Percentiles rank a stretch among this genome's conserved stretches.
These are phyloP conservation scores for Forsythia viridissima DNA, from an alignment of 257 asterid genomes.

Conservation along the genomic window DNA sequence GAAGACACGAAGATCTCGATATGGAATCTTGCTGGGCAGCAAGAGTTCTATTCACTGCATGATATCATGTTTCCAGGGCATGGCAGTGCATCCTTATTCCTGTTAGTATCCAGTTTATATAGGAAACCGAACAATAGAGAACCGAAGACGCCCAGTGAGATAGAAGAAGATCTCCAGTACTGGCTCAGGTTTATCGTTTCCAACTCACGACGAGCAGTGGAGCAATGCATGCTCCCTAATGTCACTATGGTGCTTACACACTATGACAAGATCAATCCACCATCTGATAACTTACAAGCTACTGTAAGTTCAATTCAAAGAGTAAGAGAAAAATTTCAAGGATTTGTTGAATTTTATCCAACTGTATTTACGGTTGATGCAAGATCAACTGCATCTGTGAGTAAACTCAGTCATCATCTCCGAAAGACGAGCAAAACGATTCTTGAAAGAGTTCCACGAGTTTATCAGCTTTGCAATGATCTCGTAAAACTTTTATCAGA, in stretches of 20 bases:
- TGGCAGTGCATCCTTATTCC: slow-evolving; percentile 69
- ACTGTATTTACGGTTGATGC: slow-evolving; percentile 89
- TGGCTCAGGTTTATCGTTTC: slow-evolving; percentile 82
- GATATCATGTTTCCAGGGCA: slow-evolving; percentile 86
- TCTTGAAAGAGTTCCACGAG: slow-evolving; percentile 71
- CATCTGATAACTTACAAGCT: slow-evolving; percentile 45
- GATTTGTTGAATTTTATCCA: slow-evolving; percentile 68
- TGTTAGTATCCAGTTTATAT: slow-evolving; percentile 63
- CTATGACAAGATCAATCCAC: slow-evolving; percentile 59
- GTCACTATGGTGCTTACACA: slow-evolving; percentile 84
- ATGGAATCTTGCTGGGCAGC: slow-evolving; percentile 87
- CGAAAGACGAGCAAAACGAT: slow-evolving; percentile 54
- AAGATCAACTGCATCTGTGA: slow-evolving; percentile 79
- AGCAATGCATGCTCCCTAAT: slow-evolving; percentile 76
- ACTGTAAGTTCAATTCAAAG: slow-evolving; percentile 45
- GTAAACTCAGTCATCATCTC: slow-evolving; percentile 65
- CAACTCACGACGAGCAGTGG: slow-evolving; percentile 65
- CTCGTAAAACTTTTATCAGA: slow-evolving; percentile 46
- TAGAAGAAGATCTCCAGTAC: slow-evolving; percentile 77
- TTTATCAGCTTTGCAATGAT: slow-evolving; percentile 76
- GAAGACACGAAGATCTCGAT: slow-evolving; percentile 69
- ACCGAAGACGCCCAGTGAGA: slow-evolving; percentile 46
- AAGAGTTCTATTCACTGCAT: slow-evolving; percentile 60
- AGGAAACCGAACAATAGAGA: slow-evolving; percentile 62
- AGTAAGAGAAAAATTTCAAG: slow-evolving; percentile 64